These are phyloP conservation scores for Trypanosomatidae sp. DNA, from an alignment of 208 protist species.

Conservation along the genomic window DNA sequence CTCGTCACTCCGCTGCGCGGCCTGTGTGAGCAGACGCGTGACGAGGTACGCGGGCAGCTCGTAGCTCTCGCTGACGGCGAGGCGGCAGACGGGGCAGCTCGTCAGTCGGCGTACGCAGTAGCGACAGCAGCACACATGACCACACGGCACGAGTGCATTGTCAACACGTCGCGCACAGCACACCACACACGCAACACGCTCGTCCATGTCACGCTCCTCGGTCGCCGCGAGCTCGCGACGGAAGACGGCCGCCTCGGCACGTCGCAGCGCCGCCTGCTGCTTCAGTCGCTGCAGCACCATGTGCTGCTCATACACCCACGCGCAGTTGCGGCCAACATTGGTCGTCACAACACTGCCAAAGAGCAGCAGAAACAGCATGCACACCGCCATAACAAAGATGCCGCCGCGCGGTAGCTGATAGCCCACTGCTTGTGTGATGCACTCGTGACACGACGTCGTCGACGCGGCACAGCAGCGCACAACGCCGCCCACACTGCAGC, in stretches of 20 bases:
- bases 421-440: too few relatives aligned
- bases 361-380: slow-evolving; percentile 17
- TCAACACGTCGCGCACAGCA: slow-evolving; percentile 30
- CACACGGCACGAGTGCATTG: slow-evolving; percentile 22
- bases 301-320: slow-evolving; percentile 18
- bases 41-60: too few relatives aligned
- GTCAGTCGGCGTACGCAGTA: slow-evolving; percentile 20
- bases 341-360: slow-evolving; percentile 20
- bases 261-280: slow-evolving; percentile 9
- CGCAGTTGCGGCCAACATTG: slow-evolving; percentile 14
- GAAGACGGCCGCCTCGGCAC: slow-evolving; percentile 12
- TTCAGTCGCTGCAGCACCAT: slow-evolving; percentile 11
- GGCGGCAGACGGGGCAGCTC: slow-evolving; percentile 31
- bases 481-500: too few relatives aligned
- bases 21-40: too few relatives aligned
- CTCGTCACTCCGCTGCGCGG: too few relatives aligned
- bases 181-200: slow-evolving; percentile 20
- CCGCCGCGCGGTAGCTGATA: too few relatives aligned
- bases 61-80: slow-evolving; percentile 14
- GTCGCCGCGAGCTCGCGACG: slow-evolving; percentile 14
- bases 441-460: too few relatives aligned
- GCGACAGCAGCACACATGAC: slow-evolving; percentile 25
- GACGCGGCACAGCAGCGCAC: too few relatives aligned
- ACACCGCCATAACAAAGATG: too few relatives aligned
- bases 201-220: slow-evolving; percentile 11